phyloP scores from a whole-genome alignment of 2,329 filamentous ascomycete genomes.

The Seiridium cupressi region DNA sequence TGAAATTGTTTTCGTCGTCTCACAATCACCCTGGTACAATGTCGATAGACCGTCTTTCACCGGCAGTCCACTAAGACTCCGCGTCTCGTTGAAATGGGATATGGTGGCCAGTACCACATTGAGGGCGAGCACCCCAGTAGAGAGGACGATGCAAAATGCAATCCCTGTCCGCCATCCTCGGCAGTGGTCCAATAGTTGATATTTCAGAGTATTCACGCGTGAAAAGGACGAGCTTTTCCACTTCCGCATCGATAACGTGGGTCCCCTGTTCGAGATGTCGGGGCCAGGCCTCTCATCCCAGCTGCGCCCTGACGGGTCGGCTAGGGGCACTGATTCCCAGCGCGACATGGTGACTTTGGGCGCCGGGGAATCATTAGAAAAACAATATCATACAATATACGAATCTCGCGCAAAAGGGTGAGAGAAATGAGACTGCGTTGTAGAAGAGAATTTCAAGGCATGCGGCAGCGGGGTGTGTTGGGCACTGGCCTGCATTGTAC shows the following conservation, averaged over 20 bases:
- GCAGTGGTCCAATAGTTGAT: not conserved
- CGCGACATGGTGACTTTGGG: not conserved
- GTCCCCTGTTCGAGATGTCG: not conserved
- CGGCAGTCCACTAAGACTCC: not conserved
- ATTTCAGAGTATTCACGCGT: not conserved
- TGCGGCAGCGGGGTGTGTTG: too few species aligned
- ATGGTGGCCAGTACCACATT: not conserved
- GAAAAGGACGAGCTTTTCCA: not conserved
- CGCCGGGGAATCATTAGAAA: too few species aligned
- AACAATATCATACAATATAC: too few species aligned
- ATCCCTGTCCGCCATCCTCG: slow-evolving; percentile 1
- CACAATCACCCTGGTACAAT: not conserved
- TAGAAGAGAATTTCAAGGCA: too few species aligned
- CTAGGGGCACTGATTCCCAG: not conserved
- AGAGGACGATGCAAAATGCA: not conserved
- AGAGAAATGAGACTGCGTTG: too few species aligned
- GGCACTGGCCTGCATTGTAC: too few species aligned
- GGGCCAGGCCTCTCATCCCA: not conserved
- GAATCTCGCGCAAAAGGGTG: too few species aligned
- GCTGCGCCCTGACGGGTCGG: not conserved
- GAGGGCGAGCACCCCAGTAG: not conserved
- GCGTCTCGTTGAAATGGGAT: not conserved
- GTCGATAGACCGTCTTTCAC: not conserved
- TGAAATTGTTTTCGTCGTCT: not conserved
- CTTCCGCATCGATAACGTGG: not conserved